Percentiles rank a stretch among this genome's conserved stretches.
Conservation (phyloP, 129 eudicot genomes). For the Flaveria linearis region DNA sequence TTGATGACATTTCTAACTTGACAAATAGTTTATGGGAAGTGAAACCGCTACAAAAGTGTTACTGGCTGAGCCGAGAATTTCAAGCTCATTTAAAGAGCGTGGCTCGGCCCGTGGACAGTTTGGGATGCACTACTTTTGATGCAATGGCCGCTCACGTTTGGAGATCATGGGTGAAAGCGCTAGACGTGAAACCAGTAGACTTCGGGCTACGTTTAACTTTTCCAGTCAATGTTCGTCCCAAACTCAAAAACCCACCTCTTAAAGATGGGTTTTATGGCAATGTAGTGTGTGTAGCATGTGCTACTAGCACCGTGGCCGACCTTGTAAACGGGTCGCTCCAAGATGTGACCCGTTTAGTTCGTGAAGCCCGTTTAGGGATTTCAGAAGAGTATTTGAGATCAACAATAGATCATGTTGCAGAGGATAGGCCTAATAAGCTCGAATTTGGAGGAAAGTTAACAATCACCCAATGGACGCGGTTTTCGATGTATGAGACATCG, state of each 20-base stretch:
- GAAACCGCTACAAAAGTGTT: slow-evolving; percentile 77
- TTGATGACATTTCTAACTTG: slow-evolving; percentile 61
- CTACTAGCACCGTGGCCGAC: slow-evolving; percentile 53
- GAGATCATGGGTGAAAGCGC: slow-evolving; percentile 85
- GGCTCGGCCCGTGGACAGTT: slow-evolving; percentile 40
- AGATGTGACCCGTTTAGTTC: slow-evolving; percentile 51
- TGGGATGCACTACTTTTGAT: slow-evolving; percentile 72
- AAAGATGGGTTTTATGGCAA: slow-evolving; percentile 84
- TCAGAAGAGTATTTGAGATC: slow-evolving; percentile 82
- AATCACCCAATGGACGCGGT: slow-evolving; percentile 89
- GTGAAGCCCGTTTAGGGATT: slow-evolving; percentile 58
- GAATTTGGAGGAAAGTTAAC: slow-evolving; percentile 89
- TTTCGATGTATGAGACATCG: slow-evolving; percentile 75
- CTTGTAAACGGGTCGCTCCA: slow-evolving; percentile 51
- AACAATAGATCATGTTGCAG: slow-evolving; percentile 67
- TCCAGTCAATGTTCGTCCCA: slow-evolving; percentile 65
- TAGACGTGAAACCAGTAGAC: slow-evolving; percentile 68
- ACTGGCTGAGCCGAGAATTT: slow-evolving; percentile 56
- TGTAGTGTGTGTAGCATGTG: slow-evolving; percentile 85
- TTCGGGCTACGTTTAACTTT: slow-evolving; percentile 72
- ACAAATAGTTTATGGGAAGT: slow-evolving; percentile 64
- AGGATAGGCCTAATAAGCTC: slow-evolving; percentile 63
- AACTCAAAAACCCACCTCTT: slow-evolving; percentile 51
- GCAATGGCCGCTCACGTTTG: slow-evolving; percentile 90
- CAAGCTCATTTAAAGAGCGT: slow-evolving; percentile 56